Base-by-base conservation (phyloP, 495 filamentous ascomycete genomes). In the Lentithecium fluviatile region DNA sequence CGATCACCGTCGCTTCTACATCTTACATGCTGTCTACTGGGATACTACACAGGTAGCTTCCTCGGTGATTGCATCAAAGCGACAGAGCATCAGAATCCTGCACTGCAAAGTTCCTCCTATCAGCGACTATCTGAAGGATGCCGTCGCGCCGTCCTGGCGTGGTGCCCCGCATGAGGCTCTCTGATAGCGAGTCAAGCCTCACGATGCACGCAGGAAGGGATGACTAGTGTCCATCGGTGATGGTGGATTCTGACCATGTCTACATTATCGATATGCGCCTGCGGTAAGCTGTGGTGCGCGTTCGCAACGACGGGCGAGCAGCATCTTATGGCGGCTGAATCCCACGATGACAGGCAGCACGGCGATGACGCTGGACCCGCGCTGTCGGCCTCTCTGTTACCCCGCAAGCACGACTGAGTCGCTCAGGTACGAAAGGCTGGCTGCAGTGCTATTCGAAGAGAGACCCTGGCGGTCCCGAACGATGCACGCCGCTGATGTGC, bases 171-270 rank as follows among this genome's bases (percentile, higher is more conserved):
- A 10, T 5, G 40, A 43, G 40, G 40, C 40, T 43, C 40, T 43
- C 40, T 13, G 40, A 43, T 43, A 43, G 40, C 40, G 40, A 43
- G 40, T 43, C 40, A 43, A 43, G 40, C 40, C 19, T 43, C 40
- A 43, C 40, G 19, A 20, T 15, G 40, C 13, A 13, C 40, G 15
- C 3, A 5, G 40, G 40, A 6, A 3, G 15, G 40, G 40, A 3
- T 20, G 40, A 43, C 40, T 32, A 32, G 29, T 3, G 40, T 43
- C 40, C n/a, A n/a, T n/a, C n/a, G n/a, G n/a, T n/a, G n/a, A n/a
- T 43, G 13, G 19, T 13, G 40, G 40, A 43, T 43, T 43, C 19
- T 15, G 15, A 20, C 40, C 40, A 15, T 20, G 40, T 43, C 13
- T 13, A 20, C 5, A 3, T 20, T 43, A 43, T 43, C 40, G 40